These are phyloP conservation scores for Stromatinia cepivora DNA, from an alignment of 2,329 filamentous ascomycete species.

Conservation along the genomic window DNA sequence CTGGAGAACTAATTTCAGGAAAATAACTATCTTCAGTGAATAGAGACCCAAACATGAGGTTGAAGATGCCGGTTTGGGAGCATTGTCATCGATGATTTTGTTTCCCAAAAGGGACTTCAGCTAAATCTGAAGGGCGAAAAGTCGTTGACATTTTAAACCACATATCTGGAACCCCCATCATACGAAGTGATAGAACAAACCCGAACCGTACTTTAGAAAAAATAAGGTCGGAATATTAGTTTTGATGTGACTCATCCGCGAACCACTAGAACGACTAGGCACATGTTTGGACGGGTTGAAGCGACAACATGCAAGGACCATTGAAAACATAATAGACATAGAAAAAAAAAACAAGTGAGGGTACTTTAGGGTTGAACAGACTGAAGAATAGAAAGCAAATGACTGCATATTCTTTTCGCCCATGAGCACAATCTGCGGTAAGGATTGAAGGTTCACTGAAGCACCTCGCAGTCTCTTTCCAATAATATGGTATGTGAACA, in stretches of 20 bases:
- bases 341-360: background rate
- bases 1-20: conserved; percentile 52
- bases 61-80: background rate
- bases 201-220: background rate
- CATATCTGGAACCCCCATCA: background rate
- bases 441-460: background rate
- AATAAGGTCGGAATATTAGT: background rate
- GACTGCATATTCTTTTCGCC: background rate
- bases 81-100: background rate
- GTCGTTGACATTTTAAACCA: background rate
- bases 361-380: background rate
- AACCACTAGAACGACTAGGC: background rate
- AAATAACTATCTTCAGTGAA: conserved; percentile 34
- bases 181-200: background rate
- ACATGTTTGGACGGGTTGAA: background rate
- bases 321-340: background rate
- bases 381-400: background rate
- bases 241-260: background rate
- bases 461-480: background rate
- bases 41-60: conserved; percentile 43
- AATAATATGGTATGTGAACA: background rate
- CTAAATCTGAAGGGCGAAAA: background rate
- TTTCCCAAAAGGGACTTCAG: background rate
- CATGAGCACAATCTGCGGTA: background rate
- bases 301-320: background rate